Conservation (phyloP, 441 rosid species). For the Melastoma candidum region DNA sequence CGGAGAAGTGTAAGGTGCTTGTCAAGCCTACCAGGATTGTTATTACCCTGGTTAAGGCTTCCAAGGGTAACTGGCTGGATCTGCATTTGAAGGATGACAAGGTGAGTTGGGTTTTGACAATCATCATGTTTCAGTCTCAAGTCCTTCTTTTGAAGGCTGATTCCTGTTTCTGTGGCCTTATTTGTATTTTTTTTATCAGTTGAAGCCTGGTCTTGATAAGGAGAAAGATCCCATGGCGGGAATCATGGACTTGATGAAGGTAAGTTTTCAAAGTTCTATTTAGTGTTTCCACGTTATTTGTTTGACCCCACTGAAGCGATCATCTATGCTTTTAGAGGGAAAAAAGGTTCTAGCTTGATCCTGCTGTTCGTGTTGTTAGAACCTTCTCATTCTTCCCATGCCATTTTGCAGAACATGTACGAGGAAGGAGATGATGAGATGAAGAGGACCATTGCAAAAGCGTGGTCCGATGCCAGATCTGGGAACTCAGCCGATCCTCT, state of each 20-base stretch:
- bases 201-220: conserved; percentile 68
- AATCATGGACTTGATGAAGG: conserved; percentile 95
- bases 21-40: conserved; percentile 70
- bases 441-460: conserved; percentile 92
- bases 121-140: background rate
- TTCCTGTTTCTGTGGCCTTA: background rate
- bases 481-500: conserved; percentile 70
- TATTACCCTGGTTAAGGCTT: conserved; percentile 59
- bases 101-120: conserved; percentile 27
- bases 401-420: conserved; percentile 66
- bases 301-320: background rate
- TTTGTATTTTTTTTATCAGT: conserved; percentile 23
- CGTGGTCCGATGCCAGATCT: conserved; percentile 94
- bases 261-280: conserved; percentile 3
- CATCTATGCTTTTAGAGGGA: too few relatives aligned
- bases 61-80: conserved; percentile 83
- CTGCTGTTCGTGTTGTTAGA: background rate
- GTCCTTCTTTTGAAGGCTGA: background rate
- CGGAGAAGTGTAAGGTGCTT: conserved; percentile 62
- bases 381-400: background rate
- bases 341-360: background rate
- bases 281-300: background rate
- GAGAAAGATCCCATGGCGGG: conserved; percentile 88
- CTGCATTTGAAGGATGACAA: conserved; percentile 78
- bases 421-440: conserved; percentile 90